Evolutionary conservation across 164 flowering plant species (phyloP).

Genomic region (Hamamelis virginiana): DNA sequence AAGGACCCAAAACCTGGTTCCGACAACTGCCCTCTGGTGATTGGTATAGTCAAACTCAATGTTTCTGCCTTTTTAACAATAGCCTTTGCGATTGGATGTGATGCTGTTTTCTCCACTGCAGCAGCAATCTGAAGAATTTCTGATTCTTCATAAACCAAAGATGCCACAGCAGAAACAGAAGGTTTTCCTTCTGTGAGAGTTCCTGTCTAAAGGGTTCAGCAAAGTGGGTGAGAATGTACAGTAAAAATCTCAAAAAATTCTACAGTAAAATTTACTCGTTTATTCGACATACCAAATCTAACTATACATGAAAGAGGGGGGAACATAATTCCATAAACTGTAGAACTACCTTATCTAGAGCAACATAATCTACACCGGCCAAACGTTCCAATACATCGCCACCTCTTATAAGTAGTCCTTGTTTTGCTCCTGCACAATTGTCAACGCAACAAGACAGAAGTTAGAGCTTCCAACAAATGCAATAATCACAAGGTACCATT

Average conservation of each 20-base stretch:
- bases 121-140: slow-evolving; percentile 85
- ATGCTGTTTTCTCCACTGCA: slow-evolving; percentile 93
- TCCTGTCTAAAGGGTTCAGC: slow-evolving; percentile 66
- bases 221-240: slow-evolving; percentile 7
- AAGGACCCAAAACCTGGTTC: slow-evolving; percentile 94
- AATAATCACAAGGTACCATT: background rate
- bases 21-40: slow-evolving; percentile 73
- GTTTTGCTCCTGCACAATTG: slow-evolving; percentile 73
- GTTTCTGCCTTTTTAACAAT: slow-evolving; percentile 74
- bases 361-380: slow-evolving; percentile 67
- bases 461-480: background rate
- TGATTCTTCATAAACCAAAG: slow-evolving; percentile 51
- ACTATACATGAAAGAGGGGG: background rate
- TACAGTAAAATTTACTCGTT: background rate
- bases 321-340: background rate
- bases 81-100: slow-evolving; percentile 91
- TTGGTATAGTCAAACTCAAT: slow-evolving; percentile 58
- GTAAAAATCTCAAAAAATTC: background rate
- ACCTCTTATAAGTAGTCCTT: slow-evolving; percentile 93
- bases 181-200: slow-evolving; percentile 97
- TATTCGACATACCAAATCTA: background rate
- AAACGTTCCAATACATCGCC: slow-evolving; percentile 95
- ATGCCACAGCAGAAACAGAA: slow-evolving; percentile 68
- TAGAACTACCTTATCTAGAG: slow-evolving; percentile 76
- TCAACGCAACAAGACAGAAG: slow-evolving; percentile 14